Conservation (phyloP, 768 basidiomycete species). For the Pleurotus citrinopileatus region DNA sequence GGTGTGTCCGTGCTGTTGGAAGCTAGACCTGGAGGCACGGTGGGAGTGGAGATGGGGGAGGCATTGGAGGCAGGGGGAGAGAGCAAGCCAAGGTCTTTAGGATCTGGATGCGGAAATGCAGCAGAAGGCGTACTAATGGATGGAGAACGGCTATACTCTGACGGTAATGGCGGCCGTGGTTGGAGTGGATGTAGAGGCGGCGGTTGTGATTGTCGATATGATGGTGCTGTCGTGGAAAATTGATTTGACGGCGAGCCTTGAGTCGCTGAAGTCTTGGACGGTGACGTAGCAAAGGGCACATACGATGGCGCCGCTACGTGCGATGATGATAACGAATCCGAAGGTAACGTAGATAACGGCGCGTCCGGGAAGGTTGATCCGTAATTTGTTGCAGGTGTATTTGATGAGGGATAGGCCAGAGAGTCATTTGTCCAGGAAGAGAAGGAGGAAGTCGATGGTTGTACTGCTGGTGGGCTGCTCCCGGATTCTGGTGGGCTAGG, state of each 20-base stretch:
- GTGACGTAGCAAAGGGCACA: slow-evolving; percentile 1
- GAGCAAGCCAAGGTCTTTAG: slow-evolving; percentile 22
- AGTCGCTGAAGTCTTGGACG: background rate
- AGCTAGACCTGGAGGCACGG: slow-evolving; percentile 34
- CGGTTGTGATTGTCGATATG: slow-evolving; percentile 21
- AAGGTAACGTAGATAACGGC: slow-evolving; percentile 30
- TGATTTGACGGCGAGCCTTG: slow-evolving; percentile 16
- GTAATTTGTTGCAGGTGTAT: slow-evolving; percentile 24
- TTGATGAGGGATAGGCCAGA: slow-evolving; percentile 34
- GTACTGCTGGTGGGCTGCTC: slow-evolving; percentile 38
- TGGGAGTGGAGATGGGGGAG: slow-evolving; percentile 38
- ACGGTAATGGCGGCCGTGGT: slow-evolving; percentile 39
- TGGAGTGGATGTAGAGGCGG: slow-evolving; percentile 41
- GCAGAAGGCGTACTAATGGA: slow-evolving; percentile 10
- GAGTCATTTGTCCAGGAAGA: slow-evolving; percentile 33
- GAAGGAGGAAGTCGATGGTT: slow-evolving; percentile 30
- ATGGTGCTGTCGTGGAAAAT: slow-evolving; percentile 22
- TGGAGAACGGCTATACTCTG: slow-evolving; percentile 11
- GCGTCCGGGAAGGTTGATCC: slow-evolving; percentile 35
- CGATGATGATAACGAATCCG: slow-evolving; percentile 1
- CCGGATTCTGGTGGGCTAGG: slow-evolving; percentile 53
- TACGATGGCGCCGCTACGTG: background rate
- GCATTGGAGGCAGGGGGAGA: slow-evolving; percentile 36
- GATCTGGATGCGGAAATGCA: slow-evolving; percentile 7
- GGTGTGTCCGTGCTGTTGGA: slow-evolving; percentile 22